Percentiles rank a stretch among this genome's conserved stretches.
These are phyloP conservation scores for Cladosporium cucumerinum DNA, from an alignment of 2,329 filamentous ascomycete genomes.

Conservation along the genomic window DNA sequence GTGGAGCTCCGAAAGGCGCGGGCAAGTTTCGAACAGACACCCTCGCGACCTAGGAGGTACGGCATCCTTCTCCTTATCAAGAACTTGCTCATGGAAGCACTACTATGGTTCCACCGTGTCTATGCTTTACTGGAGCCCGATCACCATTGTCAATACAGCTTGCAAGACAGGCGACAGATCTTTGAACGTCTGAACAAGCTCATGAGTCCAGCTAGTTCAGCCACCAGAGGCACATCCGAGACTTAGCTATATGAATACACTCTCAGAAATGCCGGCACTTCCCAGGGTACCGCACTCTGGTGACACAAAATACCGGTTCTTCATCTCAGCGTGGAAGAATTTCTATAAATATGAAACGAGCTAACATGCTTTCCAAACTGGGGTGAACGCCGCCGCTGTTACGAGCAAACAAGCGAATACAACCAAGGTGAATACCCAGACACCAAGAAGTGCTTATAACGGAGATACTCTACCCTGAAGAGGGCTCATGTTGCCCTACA, in stretches of 20 bases:
- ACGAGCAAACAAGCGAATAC: constrained; percentile 7
- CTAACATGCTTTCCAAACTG: neutral
- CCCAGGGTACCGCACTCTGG: neutral
- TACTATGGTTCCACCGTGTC: neutral
- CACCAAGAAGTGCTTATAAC: constrained; percentile 10
- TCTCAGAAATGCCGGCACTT: neutral
- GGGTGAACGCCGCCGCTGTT: constrained; percentile 5
- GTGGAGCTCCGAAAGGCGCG: constrained; percentile 1
- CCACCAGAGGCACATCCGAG: neutral
- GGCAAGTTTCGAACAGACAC: constrained; percentile 3
- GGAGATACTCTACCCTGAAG: constrained; percentile 3
- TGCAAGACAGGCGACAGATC: neutral
- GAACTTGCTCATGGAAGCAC: neutral
- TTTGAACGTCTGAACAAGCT: neutral
- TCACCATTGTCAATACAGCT: neutral
- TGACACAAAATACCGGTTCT: constrained; percentile 1
- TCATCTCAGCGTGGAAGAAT: constrained; percentile 1
- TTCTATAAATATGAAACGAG: constrained; percentile 1
- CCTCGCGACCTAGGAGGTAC: no score
- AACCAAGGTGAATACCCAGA: neutral
- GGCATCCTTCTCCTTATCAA: no score
- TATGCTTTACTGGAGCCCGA: neutral
- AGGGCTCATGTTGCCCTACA: constrained; percentile 13
- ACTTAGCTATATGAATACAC: neutral
- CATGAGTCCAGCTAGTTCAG: neutral